Percentiles rank a stretch among this genome's conserved stretches.
Evolutionary conservation across 345 rosid genomes (phyloP).

Genomic region (Corymbia maculata): DNA sequence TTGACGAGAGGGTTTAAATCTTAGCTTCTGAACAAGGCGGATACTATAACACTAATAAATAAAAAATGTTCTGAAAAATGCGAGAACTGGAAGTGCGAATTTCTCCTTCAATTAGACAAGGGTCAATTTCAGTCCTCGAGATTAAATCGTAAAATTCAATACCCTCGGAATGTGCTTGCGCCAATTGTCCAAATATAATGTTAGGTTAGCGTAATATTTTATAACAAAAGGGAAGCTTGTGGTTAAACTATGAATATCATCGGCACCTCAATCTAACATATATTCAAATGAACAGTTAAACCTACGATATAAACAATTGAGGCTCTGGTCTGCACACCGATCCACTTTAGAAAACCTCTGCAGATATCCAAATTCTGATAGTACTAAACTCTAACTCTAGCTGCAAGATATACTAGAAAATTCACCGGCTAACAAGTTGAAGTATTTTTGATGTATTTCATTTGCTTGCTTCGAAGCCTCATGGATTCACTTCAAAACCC

Average conservation of each 20-base stretch:
- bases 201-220: not conserved
- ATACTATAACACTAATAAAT: not conserved
- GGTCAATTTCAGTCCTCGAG: accelerated
- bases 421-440: not conserved
- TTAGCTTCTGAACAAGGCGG: not conserved
- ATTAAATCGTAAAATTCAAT: not conserved
- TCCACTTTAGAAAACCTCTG: too few species aligned
- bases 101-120: not conserved
- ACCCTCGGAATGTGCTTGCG: not conserved
- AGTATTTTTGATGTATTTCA: not conserved
- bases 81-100: accelerated
- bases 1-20: not conserved
- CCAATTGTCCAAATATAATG: not conserved
- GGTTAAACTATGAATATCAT: not conserved
- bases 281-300: too few species aligned
- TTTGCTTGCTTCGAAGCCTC: not conserved
- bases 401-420: not conserved
- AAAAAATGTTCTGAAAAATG: not conserved
- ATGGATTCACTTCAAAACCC: not conserved
- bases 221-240: not conserved
- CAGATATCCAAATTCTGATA: not conserved
- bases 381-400: not conserved
- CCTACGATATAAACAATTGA: too few species aligned
- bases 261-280: accelerated
- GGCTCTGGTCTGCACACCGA: accelerated